Percentiles rank a stretch among this genome's conserved stretches.
Conservation (phyloP, 1,284 basidiomycete species). For the Schizophyllum commune region DNA sequence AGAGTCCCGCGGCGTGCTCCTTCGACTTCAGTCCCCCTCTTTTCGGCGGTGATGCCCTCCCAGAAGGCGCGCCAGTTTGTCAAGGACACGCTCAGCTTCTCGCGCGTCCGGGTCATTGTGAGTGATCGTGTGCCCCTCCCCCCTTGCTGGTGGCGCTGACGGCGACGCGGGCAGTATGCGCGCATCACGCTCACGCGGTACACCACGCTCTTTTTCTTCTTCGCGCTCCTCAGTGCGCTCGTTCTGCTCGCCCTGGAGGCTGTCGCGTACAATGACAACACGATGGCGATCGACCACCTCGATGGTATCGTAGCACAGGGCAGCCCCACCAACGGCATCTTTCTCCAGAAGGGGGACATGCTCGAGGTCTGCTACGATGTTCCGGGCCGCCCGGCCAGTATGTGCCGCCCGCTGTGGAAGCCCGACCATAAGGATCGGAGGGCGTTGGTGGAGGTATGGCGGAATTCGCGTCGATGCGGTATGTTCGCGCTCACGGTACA, state of each 20-base stretch:
- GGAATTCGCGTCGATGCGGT: conserved; percentile 6
- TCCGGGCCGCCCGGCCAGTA: conserved; percentile 15
- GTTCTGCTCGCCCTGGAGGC: conserved; percentile 29
- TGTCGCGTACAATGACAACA: conserved; percentile 24
- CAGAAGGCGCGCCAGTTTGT: background rate
- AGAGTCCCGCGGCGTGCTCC: too few relatives aligned
- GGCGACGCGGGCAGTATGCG: conserved; percentile 24
- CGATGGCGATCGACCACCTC: conserved; percentile 23
- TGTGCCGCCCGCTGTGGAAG: conserved; percentile 14
- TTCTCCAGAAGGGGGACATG: conserved; percentile 10
- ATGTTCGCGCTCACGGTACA: background rate
- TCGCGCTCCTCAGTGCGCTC: conserved; percentile 31
- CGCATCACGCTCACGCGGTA: conserved; percentile 35
- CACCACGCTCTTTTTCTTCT: conserved; percentile 35
- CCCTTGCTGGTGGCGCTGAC: background rate
- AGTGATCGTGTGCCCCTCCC: background rate
- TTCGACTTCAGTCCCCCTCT: background rate
- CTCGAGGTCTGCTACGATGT: conserved; percentile 18
- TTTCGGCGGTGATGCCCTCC: background rate
- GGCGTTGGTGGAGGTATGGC: background rate
- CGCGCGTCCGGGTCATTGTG: background rate
- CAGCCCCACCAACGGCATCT: conserved; percentile 5
- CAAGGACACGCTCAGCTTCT: background rate
- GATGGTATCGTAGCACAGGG: conserved; percentile 17
- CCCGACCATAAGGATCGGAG: conserved; percentile 3